Evolutionary conservation across 768 basidiomycete species (phyloP).

Genomic region (Lyophyllum semitale): DNA sequence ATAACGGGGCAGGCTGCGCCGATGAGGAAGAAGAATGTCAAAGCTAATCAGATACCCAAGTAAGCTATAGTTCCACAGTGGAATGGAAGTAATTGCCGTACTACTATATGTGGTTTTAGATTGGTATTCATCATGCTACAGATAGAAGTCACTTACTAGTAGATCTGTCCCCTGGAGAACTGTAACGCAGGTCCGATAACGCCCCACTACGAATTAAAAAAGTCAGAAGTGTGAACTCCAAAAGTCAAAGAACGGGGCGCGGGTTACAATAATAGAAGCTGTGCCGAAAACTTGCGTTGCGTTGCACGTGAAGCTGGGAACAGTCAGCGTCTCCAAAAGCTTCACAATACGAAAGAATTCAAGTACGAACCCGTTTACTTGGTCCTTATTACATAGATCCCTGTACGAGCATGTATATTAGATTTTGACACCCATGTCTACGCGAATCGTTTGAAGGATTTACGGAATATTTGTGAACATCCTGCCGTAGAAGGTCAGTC

Average conservation of each 20-base stretch:
- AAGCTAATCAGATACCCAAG: slow-evolving; percentile 30
- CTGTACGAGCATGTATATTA: slow-evolving; percentile 24
- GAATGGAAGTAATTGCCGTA: not conserved
- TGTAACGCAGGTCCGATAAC: slow-evolving; percentile 64
- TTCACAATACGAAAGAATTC: not conserved
- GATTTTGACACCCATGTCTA: not conserved
- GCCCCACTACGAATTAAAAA: slow-evolving; percentile 47
- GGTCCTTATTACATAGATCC: slow-evolving; percentile 45
- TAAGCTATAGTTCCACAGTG: not conserved
- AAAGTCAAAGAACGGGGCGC: slow-evolving; percentile 17
- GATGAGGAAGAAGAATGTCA: slow-evolving; percentile 73
- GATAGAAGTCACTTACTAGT: slow-evolving; percentile 47
- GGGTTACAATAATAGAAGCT: slow-evolving; percentile 60
- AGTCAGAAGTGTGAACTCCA: slow-evolving; percentile 3
- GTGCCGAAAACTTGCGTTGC: slow-evolving; percentile 52
- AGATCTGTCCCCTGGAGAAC: slow-evolving; percentile 58
- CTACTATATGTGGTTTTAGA: not conserved
- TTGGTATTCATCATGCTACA: not conserved
- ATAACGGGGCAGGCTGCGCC: slow-evolving; percentile 68
- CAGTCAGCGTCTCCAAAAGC: not conserved
- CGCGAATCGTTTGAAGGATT: slow-evolving; percentile 18
- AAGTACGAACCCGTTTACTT: slow-evolving; percentile 41
- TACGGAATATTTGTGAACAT: slow-evolving; percentile 65
- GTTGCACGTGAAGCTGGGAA: slow-evolving; percentile 50
- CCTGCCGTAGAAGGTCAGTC: slow-evolving; percentile 29